phyloP scores from a whole-genome alignment of 2,329 filamentous ascomycete genomes.

The Bipolaris oryzae region DNA sequence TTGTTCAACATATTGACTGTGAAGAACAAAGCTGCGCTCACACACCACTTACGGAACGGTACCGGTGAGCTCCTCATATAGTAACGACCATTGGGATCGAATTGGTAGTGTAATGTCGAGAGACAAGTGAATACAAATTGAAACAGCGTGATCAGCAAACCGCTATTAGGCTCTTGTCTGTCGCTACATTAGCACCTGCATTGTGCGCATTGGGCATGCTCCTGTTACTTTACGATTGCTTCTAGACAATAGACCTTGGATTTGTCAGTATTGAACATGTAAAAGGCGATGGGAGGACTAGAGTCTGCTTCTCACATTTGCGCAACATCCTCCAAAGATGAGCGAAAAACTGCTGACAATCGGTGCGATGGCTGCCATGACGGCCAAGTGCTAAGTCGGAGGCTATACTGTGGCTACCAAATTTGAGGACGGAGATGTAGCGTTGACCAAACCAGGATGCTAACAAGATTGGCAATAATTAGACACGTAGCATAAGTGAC shows the following conservation, averaged over 20 bases:
- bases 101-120: conserved; percentile 54
- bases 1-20: conserved; percentile 96
- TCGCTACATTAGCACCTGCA: conserved; percentile 21
- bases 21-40: conserved; percentile 91
- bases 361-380: conserved; percentile 45
- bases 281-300: neutral
- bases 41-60: conserved; percentile 80
- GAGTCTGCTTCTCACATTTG: conserved; percentile 68
- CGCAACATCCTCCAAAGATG: conserved; percentile 95
- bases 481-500: conserved; percentile 8
- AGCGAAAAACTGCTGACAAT: conserved; percentile 70
- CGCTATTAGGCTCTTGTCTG: conserved; percentile 83
- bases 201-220: neutral
- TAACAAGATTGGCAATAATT: conserved; percentile 6
- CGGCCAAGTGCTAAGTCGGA: neutral
- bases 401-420: neutral
- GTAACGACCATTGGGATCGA: conserved; percentile 64
- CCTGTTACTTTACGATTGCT: conserved; percentile 87
- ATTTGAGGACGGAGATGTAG: neutral
- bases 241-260: conserved; percentile 90
- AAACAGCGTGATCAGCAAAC: conserved; percentile 66
- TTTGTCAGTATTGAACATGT: conserved; percentile 14
- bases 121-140: conserved; percentile 69
- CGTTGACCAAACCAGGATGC: neutral
- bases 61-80: conserved; percentile 80